phyloP scores from a whole-genome alignment of 345 rosid species.

The Eucalyptus virginea region DNA sequence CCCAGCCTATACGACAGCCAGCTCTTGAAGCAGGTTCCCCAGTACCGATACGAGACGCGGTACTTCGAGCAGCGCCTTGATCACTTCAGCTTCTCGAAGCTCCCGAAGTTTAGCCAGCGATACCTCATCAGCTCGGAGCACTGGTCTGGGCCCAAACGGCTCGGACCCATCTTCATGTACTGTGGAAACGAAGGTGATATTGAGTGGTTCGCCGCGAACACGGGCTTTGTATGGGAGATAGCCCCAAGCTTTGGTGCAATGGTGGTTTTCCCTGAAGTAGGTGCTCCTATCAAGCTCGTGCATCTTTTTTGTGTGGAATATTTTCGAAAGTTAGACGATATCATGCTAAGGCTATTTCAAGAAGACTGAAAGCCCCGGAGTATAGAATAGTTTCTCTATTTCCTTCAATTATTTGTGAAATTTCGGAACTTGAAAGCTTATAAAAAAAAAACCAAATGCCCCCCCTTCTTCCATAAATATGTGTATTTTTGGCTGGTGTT shows the following conservation, averaged over 20 bases:
- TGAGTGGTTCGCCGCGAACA: slow-evolving; percentile 69
- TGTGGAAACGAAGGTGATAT: slow-evolving; percentile 87
- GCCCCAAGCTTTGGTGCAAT: slow-evolving; percentile 74
- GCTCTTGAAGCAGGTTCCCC: not conserved
- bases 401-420: not conserved
- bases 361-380: not conserved
- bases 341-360: not conserved
- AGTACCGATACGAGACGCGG: slow-evolving; percentile 36
- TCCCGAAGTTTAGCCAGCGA: slow-evolving; percentile 45
- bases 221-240: slow-evolving; percentile 74
- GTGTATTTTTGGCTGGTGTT: not conserved
- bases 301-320: not conserved
- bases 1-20: not conserved
- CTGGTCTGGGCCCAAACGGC: slow-evolving; percentile 46
- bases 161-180: slow-evolving; percentile 71
- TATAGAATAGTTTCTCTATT: not conserved
- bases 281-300: not conserved
- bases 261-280: slow-evolving; percentile 74
- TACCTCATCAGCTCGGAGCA: slow-evolving; percentile 56
- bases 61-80: slow-evolving; percentile 56
- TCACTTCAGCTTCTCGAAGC: slow-evolving; percentile 70
- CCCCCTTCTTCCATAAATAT: not conserved
- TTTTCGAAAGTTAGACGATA: not conserved
- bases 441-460: not conserved
- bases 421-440: not conserved